These are phyloP conservation scores for Cytospora mali DNA, from an alignment of 2,329 filamentous ascomycete genomes.

Conservation along the genomic window DNA sequence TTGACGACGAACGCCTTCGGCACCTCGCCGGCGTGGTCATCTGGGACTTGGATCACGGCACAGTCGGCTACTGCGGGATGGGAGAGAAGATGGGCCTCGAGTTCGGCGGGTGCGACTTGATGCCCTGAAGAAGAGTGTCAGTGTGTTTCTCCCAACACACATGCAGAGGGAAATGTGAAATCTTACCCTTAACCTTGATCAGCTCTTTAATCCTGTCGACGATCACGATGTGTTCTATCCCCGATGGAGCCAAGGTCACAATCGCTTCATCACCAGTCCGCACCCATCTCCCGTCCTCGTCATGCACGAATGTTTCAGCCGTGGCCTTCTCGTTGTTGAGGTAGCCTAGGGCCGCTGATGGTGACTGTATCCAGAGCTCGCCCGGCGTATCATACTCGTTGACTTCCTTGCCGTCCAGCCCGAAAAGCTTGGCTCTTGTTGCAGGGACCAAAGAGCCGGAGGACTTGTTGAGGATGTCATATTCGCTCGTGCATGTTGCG, in stretches of 20 bases:
- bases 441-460: conserved; percentile 72
- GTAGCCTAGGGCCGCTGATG: conserved; percentile 79
- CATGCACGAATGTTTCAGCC: conserved; percentile 71
- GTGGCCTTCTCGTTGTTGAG: conserved; percentile 84
- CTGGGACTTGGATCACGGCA: conserved; percentile 74
- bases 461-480: conserved; percentile 71
- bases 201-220: conserved; percentile 69
- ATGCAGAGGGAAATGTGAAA: not conserved
- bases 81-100: conserved; percentile 77
- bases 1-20: conserved; percentile 70
- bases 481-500: conserved; percentile 59
- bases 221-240: conserved; percentile 81
- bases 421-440: conserved; percentile 66
- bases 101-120: conserved; percentile 82
- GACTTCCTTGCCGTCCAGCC: conserved; percentile 69
- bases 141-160: not conserved
- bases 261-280: conserved; percentile 84
- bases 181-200: conserved; percentile 53
- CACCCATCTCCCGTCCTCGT: conserved; percentile 74
- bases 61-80: conserved; percentile 77
- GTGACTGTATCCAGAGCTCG: conserved; percentile 78
- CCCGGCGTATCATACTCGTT: conserved; percentile 68
- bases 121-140: conserved; percentile 53
- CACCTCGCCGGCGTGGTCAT: conserved; percentile 64
- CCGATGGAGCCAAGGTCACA: conserved; percentile 62